phyloP scores from a whole-genome alignment of 176 grass and related monocot species.

The Triticum monococcum region DNA sequence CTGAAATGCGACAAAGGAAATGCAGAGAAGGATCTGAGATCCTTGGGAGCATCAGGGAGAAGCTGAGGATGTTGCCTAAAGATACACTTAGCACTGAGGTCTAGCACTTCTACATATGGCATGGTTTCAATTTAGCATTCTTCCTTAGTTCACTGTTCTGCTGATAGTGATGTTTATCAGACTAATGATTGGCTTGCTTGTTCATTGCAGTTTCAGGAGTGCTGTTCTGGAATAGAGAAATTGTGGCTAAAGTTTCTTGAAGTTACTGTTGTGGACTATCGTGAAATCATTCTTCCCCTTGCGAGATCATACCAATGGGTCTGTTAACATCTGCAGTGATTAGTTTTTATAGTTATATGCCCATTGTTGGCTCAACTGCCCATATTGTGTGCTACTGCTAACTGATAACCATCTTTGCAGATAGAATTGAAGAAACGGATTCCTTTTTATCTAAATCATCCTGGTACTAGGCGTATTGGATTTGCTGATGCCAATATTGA shows the following conservation, averaged over 20 bases:
- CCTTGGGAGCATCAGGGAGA: neutral
- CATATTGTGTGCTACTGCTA: neutral
- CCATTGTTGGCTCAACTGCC: neutral
- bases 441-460: neutral
- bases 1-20: neutral
- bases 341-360: neutral
- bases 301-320: constrained; percentile 27
- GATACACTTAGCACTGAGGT: constrained; percentile 2
- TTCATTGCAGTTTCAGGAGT: constrained; percentile 5
- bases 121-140: constrained; percentile 26
- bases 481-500: constrained; percentile 12
- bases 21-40: constrained; percentile 13
- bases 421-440: neutral
- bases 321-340: neutral
- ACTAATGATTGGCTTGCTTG: constrained; percentile 1
- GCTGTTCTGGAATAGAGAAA: neutral
- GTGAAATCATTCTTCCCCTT: constrained; percentile 17
- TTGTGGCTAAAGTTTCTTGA: constrained; percentile 23
- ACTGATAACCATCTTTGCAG: constrained; percentile 16
- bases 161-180: constrained; percentile 3
- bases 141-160: neutral
- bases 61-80: neutral
- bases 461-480: neutral
- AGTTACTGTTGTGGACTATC: constrained; percentile 19
- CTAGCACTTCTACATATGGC: neutral